Conservation (phyloP, 441 rosid species). For the Rhodomyrtus psidioides region DNA sequence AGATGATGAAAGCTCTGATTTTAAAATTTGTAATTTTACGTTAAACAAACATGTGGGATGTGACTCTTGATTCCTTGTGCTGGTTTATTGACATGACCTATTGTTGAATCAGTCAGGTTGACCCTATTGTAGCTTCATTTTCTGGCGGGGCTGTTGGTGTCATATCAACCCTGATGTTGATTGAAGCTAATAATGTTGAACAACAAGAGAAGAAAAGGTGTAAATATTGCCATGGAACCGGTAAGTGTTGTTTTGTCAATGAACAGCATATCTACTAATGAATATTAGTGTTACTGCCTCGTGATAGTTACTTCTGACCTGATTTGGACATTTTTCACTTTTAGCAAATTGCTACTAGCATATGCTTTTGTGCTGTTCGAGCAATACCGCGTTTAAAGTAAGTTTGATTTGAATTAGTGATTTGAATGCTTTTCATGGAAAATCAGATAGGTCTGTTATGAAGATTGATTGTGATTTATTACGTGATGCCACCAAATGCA, state of each 20-base stretch:
- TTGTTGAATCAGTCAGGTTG: constrained; percentile 71
- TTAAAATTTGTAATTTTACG: neutral
- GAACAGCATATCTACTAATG: neutral
- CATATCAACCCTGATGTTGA: constrained; percentile 90
- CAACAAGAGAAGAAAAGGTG: constrained; percentile 94
- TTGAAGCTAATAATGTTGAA: constrained; percentile 86
- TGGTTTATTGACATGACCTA: constrained; percentile 2
- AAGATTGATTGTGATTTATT: neutral
- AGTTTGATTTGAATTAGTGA: neutral
- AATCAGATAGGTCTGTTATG: neutral
- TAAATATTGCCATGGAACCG: constrained; percentile 90
- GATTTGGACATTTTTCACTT: neutral
- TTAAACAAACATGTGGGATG: neutral
- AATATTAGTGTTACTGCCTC: neutral
- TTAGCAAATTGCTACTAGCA: neutral
- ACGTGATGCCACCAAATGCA: neutral
- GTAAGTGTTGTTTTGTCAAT: constrained; percentile 24
- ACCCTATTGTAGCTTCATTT: constrained; percentile 95
- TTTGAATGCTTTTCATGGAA: neutral
- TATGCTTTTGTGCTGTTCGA: neutral
- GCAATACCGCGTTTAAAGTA: neutral
- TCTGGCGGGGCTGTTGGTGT: constrained; percentile 98
- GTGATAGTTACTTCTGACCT: neutral
- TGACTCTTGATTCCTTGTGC: neutral
- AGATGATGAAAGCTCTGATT: neutral